Conservation (phyloP, 202 grass and related monocot genomes). For the Setaria viridis region DNA sequence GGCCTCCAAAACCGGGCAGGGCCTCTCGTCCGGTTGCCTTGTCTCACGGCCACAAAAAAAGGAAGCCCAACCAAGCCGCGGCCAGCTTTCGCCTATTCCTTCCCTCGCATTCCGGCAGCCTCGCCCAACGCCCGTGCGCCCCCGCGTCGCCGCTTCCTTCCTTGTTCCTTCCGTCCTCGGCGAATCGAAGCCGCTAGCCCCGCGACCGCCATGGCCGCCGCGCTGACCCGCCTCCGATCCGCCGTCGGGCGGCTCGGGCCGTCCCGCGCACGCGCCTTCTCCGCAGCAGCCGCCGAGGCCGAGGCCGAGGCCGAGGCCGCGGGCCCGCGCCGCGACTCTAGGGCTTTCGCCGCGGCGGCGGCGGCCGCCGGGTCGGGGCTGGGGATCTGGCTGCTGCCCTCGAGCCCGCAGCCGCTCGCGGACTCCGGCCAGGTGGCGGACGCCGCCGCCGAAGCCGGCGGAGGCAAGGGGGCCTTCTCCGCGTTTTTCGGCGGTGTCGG, state of each 20-base stretch:
- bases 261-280: conserved; percentile 23
- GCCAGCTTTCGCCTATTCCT: conserved; percentile 35
- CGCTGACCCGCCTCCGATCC: conserved; percentile 52
- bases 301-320: neutral
- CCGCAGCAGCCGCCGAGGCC: neutral
- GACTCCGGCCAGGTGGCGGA: conserved; percentile 53
- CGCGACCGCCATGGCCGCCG: conserved; percentile 54
- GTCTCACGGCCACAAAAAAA: conserved; percentile 29
- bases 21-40: neutral
- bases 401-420: conserved; percentile 49
- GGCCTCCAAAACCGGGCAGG: conserved; percentile 28
- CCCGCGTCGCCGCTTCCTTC: conserved; percentile 52
- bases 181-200: conserved; percentile 31
- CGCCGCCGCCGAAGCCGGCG: neutral
- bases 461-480: conserved; percentile 7
- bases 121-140: conserved; percentile 31
- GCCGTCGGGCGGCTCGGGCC: conserved; percentile 43
- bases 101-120: conserved; percentile 41
- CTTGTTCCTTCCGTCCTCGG: neutral
- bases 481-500: conserved; percentile 30
- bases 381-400: conserved; percentile 62
- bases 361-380: conserved; percentile 63
- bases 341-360: conserved; percentile 28
- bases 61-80: conserved; percentile 23
- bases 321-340: conserved; percentile 18